Evolutionary conservation across 2,329 filamentous ascomycete genomes (phyloP).

Genomic region (Coniosporium tulheliwenetii): DNA sequence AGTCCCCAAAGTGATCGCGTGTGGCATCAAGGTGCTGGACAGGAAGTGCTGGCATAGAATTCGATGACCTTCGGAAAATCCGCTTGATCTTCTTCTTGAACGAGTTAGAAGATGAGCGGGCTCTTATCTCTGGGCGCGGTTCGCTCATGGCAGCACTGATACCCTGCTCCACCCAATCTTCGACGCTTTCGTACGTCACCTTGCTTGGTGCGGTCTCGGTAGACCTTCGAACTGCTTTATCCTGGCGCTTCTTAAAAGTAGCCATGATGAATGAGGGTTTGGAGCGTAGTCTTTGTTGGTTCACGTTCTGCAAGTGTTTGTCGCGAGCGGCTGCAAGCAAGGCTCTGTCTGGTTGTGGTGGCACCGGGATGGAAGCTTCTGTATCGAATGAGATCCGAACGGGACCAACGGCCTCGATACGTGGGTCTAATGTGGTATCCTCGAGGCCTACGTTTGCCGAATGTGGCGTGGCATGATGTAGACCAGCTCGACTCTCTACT

Average conservation of each 20-base stretch:
- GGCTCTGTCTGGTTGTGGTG: slow-evolving; percentile 10
- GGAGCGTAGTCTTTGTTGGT: slow-evolving; percentile 21
- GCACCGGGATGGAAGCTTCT: slow-evolving; percentile 8
- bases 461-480: slow-evolving; percentile 3
- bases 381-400: slow-evolving; percentile 1
- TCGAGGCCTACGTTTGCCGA: too few relatives aligned
- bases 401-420: not conserved
- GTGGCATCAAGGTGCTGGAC: slow-evolving; percentile 38
- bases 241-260: slow-evolving; percentile 26
- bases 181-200: slow-evolving; percentile 11
- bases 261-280: slow-evolving; percentile 27
- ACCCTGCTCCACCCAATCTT: slow-evolving; percentile 11
- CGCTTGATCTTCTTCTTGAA: slow-evolving; percentile 46
- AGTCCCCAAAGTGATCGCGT: slow-evolving; percentile 20
- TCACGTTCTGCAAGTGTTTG: slow-evolving; percentile 23
- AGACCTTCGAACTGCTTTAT: slow-evolving; percentile 11
- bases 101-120: slow-evolving; percentile 45
- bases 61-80: slow-evolving; percentile 32
- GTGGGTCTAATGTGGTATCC: too few relatives aligned
- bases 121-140: slow-evolving; percentile 22
- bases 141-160: slow-evolving; percentile 8
- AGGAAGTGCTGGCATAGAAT: slow-evolving; percentile 20
- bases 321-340: slow-evolving; percentile 19
- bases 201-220: not conserved
- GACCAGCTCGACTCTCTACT: slow-evolving; percentile 3